Evolutionary conservation across 1,284 basidiomycete genomes (phyloP).

Genomic region (Moniliophthora roreri): DNA sequence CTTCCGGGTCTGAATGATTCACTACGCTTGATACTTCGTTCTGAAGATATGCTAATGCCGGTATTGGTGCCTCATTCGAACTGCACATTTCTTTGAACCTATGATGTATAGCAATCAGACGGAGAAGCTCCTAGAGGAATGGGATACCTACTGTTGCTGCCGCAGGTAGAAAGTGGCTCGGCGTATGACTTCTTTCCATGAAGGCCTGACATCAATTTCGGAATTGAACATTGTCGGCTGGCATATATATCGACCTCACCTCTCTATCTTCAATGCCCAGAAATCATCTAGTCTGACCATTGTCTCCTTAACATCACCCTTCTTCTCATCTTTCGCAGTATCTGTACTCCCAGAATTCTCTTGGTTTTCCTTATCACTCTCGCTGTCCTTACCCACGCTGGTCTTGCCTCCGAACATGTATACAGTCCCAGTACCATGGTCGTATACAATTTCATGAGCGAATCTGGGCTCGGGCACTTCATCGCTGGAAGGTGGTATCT

Average conservation of each 20-base stretch:
- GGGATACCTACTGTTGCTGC: slow-evolving; percentile 59
- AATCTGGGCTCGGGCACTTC: slow-evolving; percentile 58
- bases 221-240: neutral
- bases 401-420: slow-evolving; percentile 77
- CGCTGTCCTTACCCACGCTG: slow-evolving; percentile 32
- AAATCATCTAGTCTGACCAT: slow-evolving; percentile 64
- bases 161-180: slow-evolving; percentile 60
- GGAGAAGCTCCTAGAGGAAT: neutral
- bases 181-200: slow-evolving; percentile 58
- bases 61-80: slow-evolving; percentile 57
- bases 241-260: slow-evolving; percentile 40
- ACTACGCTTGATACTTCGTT: slow-evolving; percentile 68
- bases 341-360: slow-evolving; percentile 16
- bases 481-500: slow-evolving; percentile 13
- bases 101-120: neutral
- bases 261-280: slow-evolving; percentile 67
- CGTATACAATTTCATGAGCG: slow-evolving; percentile 77
- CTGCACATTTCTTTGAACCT: slow-evolving; percentile 82
- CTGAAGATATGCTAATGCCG: slow-evolving; percentile 71
- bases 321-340: slow-evolving; percentile 17
- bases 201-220: slow-evolving; percentile 42
- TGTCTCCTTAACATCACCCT: slow-evolving; percentile 14
- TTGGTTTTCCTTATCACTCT: slow-evolving; percentile 20
- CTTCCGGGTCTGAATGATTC: slow-evolving; percentile 61
- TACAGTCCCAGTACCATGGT: slow-evolving; percentile 49